Evolutionary conservation across 2,329 filamentous ascomycete species (phyloP).

Genomic region (Xylariaceae sp.): DNA sequence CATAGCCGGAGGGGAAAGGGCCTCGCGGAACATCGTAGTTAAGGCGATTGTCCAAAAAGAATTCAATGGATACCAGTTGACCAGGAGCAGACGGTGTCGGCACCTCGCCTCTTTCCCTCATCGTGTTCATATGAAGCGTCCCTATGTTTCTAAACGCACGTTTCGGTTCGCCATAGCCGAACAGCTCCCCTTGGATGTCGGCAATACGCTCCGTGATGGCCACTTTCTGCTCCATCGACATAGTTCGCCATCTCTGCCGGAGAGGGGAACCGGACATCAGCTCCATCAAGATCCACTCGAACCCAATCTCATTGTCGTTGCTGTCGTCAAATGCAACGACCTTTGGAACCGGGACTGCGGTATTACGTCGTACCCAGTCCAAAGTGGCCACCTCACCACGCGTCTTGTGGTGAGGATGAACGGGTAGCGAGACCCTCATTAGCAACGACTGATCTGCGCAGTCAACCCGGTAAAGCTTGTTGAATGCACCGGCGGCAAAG

Average conservation of each 20-base stretch:
- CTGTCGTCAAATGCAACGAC: conserved; percentile 15
- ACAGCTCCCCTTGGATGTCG: conserved; percentile 14
- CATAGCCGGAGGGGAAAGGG: conserved; percentile 10
- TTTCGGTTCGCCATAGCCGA: neutral
- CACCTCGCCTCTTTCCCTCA: neutral
- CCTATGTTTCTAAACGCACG: conserved; percentile 4
- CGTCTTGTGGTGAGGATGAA: conserved; percentile 14
- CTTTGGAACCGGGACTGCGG: conserved; percentile 6
- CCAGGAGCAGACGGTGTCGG: neutral
- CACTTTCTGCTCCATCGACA: conserved; percentile 11
- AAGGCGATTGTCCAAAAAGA: conserved; percentile 5
- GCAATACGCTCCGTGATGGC: conserved; percentile 3
- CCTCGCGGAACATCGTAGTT: conserved; percentile 10
- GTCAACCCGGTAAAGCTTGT: conserved; percentile 20
- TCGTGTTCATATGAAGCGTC: conserved; percentile 1
- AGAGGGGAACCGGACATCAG: conserved; percentile 9
- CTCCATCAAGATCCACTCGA: conserved; percentile 22
- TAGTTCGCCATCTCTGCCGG: conserved; percentile 6
- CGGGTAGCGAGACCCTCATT: conserved; percentile 15
- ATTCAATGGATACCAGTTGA: neutral
- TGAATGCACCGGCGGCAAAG: conserved; percentile 5
- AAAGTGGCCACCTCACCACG: conserved; percentile 12
- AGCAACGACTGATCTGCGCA: conserved; percentile 2
- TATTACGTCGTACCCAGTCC: conserved; percentile 6
- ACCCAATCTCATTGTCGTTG: conserved; percentile 15